phyloP scores from a whole-genome alignment of 176 grass and related monocot species.

The Eleusine indica region DNA sequence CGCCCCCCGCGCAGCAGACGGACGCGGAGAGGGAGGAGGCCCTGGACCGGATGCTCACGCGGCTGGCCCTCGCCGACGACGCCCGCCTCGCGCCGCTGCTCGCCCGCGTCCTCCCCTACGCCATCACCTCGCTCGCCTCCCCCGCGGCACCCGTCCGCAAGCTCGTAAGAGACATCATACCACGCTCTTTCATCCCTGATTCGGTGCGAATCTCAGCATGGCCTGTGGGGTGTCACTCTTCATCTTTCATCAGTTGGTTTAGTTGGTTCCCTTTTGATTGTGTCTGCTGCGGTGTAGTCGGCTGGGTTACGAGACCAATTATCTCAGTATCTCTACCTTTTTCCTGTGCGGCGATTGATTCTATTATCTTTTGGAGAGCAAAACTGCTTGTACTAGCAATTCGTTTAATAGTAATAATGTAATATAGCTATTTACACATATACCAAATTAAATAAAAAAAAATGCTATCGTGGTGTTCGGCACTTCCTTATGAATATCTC shows the following conservation, averaged over 20 bases:
- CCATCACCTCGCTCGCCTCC: constrained; percentile 86
- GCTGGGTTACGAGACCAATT: not conserved
- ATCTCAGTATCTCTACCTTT: not conserved
- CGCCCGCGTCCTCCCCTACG: constrained; percentile 73
- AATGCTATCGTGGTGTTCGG: not conserved
- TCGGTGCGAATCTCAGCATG: not conserved
- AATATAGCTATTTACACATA: not conserved
- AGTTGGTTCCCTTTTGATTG: not conserved
- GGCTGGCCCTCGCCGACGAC: constrained; percentile 84
- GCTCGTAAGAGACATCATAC: constrained; percentile 41
- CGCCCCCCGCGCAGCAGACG: constrained; percentile 39
- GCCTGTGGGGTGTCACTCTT: not conserved
- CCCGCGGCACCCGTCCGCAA: constrained; percentile 70
- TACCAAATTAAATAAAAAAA: not conserved
- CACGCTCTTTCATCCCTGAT: not conserved
- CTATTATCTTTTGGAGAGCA: not conserved
- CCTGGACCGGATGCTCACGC: constrained; percentile 85
- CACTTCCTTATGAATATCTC: not conserved
- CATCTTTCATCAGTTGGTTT: not conserved
- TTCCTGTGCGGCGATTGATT: too few relatives aligned
- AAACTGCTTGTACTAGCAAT: not conserved
- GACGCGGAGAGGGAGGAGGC: constrained; percentile 74
- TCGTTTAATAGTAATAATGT: not conserved
- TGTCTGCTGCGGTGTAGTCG: not conserved
- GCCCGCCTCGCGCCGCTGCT: constrained; percentile 73